These are phyloP conservation scores for Cyclanthera cordifolia DNA, from an alignment of 306 rosid genomes.

Conservation along the genomic window DNA sequence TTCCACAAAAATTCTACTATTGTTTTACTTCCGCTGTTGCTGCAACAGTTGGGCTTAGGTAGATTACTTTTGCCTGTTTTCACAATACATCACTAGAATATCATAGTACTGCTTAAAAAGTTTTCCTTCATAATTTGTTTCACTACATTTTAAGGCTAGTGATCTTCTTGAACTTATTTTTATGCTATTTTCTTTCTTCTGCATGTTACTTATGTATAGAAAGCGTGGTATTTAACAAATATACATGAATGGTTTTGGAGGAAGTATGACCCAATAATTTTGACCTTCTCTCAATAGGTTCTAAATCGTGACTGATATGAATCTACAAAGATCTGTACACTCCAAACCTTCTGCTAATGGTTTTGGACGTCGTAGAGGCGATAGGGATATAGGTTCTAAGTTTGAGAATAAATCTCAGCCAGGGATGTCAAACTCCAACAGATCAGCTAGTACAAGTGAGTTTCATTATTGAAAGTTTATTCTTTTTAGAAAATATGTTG, in stretches of 20 bases:
- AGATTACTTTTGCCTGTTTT: not conserved
- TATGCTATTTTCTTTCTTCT: not conserved
- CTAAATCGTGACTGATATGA: conserved; percentile 45
- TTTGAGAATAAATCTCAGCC: conserved; percentile 42
- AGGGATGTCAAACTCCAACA: conserved; percentile 55
- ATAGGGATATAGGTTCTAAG: conserved; percentile 54
- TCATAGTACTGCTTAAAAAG: not conserved
- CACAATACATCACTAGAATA: not conserved
- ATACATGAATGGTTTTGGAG: not conserved
- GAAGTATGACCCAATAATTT: conserved; percentile 3
- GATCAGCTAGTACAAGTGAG: conserved; percentile 28
- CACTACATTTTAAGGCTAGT: not conserved
- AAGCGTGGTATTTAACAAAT: not conserved
- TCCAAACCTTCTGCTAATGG: conserved; percentile 69
- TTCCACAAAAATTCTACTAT: not conserved
- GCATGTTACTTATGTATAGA: not conserved
- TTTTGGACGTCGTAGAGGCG: conserved; percentile 71
- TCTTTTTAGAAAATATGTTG: not conserved
- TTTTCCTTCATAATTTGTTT: not conserved
- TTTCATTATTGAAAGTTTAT: not conserved
- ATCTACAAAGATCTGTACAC: conserved; percentile 48
- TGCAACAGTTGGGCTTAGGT: too few relatives aligned
- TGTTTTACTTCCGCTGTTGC: not conserved
- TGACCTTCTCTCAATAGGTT: conserved; percentile 20
- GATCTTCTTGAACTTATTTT: not conserved